Base-by-base conservation (phyloP, 2,329 filamentous ascomycete species). In the Pseudopyrenochaeta lycopersici region DNA sequence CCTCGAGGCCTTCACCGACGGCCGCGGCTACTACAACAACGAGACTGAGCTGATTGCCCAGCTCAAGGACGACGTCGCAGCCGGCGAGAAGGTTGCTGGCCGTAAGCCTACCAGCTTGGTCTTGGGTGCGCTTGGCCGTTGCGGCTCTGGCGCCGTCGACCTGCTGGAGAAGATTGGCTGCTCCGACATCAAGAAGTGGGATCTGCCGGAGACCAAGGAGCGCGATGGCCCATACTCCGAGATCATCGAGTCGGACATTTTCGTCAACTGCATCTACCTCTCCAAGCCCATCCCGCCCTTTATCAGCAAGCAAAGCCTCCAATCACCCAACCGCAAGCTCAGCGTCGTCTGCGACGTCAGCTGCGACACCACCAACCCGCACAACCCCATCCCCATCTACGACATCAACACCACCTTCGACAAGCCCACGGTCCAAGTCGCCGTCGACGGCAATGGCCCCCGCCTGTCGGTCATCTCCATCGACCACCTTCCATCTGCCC, bases 351-450 rank as follows among this genome's bases (percentile, higher is more conserved):
- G 76, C 63, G 76, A 78, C 49, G 76, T 78, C 46, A 74, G 69
- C 33, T 90, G 88, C 73, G 90, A 92, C 76, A 89, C 88, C 41
- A 91, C 85, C 30, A 91, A 89, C 63, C 86, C 86, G 2, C 82
- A 89, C 78, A 90, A 90, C 76, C 85, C 84, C 3, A 86, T 93
- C 49, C 92, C 92, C 20, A 88, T 97, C 71, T 97, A 96, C 81
- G 83, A 84, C 63, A 86, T 90, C 72, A 90, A 91, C 76, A 97
- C 90, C 42, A 95, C 92, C 18, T 97, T 97, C 73, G 86, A 88
- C 72, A 87, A 90, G 72, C 94, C 93, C n/a, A 97, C 92, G 1
- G 88, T 96, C 0, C 84, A 88, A 1, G 90, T 95, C 20, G 80
- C 86, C 30, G 86, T 82, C 60, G 85, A 79, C 68, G 82, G 76